Percentiles rank a stretch among this genome's conserved stretches.
Conservation (phyloP, 1,139 yeast species). For the Pichia sp. region DNA sequence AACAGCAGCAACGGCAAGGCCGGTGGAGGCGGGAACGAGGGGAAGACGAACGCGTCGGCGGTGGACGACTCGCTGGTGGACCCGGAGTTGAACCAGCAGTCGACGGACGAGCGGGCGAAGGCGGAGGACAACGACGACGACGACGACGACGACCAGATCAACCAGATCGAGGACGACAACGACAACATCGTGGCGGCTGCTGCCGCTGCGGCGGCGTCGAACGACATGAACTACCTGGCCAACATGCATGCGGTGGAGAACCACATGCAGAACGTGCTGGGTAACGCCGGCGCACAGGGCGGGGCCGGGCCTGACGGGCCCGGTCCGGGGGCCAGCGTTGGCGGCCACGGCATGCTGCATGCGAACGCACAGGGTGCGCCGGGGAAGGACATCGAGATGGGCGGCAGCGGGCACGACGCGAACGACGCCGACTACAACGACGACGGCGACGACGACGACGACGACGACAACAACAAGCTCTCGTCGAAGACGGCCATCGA, state of each 20-base stretch:
- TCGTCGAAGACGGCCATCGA: conserved; percentile 10
- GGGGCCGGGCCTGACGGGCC: background rate
- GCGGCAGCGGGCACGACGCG: background rate
- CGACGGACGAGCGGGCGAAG: background rate
- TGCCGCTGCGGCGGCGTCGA: background rate
- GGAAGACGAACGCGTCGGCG: background rate
- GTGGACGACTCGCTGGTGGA: conserved; percentile 7
- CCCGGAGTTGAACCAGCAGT: conserved; percentile 6
- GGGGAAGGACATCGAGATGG: background rate
- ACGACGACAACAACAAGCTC: background rate
- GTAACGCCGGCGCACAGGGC: background rate
- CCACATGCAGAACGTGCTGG: conserved; percentile 4
- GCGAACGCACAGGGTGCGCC: background rate
- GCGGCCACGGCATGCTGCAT: background rate
- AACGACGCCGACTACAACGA: background rate
- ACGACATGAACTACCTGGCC: background rate
- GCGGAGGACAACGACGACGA: background rate
- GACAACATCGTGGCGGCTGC: background rate
- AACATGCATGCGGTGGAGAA: conserved; percentile 3
- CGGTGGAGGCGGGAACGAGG: background rate
- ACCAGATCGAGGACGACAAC: conserved; percentile 5
- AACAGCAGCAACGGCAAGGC: background rate
- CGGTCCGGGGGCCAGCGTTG: background rate
- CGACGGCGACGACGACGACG: background rate
- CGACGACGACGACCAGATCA: conserved; percentile 5